phyloP scores from a whole-genome alignment of 2,329 filamentous ascomycete genomes.

The Epichloe uncinata region DNA sequence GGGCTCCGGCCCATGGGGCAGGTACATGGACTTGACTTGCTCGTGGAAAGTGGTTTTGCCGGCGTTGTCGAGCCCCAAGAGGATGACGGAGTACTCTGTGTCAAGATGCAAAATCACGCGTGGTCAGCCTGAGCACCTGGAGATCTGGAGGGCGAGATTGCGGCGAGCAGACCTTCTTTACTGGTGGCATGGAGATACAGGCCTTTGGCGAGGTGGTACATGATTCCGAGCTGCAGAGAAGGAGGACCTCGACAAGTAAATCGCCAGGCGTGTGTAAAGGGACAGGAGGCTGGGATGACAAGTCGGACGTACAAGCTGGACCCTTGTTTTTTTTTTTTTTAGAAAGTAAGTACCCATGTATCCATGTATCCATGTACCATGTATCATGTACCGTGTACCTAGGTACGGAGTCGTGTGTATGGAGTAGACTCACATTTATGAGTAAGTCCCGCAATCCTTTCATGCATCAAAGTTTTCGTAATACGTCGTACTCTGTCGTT shows the following conservation, averaged over 20 bases:
- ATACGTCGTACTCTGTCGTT: too few species aligned
- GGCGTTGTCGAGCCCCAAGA: slow-evolving; percentile 94
- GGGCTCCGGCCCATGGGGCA: slow-evolving; percentile 44
- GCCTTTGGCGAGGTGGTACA: slow-evolving; percentile 95
- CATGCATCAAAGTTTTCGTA: too few species aligned
- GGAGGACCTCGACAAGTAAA: too few species aligned
- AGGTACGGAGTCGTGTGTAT: too few species aligned
- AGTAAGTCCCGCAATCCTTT: too few species aligned
- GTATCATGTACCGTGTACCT: too few species aligned
- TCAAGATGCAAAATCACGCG: not conserved
- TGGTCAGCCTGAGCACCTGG: not conserved
- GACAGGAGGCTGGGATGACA: too few species aligned
- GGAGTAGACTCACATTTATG: too few species aligned
- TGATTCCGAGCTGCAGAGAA: slow-evolving; percentile 22
- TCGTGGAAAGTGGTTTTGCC: slow-evolving; percentile 97
- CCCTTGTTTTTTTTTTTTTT: not conserved
- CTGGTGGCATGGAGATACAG: slow-evolving; percentile 91
- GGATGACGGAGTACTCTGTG: slow-evolving; percentile 88
- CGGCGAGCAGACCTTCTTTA: slow-evolving; percentile 64
- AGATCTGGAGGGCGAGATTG: not conserved
- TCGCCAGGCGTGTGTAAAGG: too few species aligned
- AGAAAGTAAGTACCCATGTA: too few species aligned
- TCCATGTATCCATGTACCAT: too few species aligned
- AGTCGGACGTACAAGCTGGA: not conserved
- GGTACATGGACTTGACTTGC: slow-evolving; percentile 84